These are phyloP conservation scores for Dothistroma pini DNA, from an alignment of 2,329 filamentous ascomycete species.

Conservation along the genomic window DNA sequence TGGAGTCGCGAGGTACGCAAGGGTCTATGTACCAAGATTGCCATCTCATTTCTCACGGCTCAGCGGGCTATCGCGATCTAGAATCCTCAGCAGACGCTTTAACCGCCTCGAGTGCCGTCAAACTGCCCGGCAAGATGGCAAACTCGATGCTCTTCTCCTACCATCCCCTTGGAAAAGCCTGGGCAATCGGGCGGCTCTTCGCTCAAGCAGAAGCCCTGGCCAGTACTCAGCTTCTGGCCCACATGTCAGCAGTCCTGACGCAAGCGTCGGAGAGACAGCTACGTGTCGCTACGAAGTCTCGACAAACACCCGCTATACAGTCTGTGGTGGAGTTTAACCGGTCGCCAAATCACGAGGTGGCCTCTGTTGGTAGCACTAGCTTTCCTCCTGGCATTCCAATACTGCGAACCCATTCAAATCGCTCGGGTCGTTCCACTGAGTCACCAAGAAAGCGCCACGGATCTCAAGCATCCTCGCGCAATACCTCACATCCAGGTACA, in stretches of 20 bases:
- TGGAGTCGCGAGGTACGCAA: constrained; percentile 58
- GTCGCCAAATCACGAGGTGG: background rate
- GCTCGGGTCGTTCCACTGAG: constrained; percentile 10
- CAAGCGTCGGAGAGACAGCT: constrained; percentile 38
- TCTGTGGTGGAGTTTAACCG: background rate
- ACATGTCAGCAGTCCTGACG: constrained; percentile 58
- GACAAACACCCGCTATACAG: background rate
- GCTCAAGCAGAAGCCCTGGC: constrained; percentile 57
- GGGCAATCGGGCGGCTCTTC: constrained; percentile 57
- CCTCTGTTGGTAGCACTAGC: background rate
- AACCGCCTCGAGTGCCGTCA: constrained; percentile 4
- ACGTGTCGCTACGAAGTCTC: background rate
- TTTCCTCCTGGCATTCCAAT: constrained; percentile 13
- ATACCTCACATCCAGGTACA: constrained; percentile 30
- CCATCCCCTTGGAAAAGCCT: constrained; percentile 53
- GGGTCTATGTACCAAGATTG: background rate
- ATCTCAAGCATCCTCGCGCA: constrained; percentile 26
- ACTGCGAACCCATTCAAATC: constrained; percentile 15
- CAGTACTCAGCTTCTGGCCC: constrained; percentile 65
- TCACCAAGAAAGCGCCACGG: constrained; percentile 18
- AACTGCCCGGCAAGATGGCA: background rate
- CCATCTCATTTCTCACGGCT: background rate
- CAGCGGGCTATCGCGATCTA: constrained; percentile 38
- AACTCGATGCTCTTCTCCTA: constrained; percentile 25
- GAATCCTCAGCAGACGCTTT: constrained; percentile 14